Percentiles rank a stretch among this genome's conserved stretches.
Evolutionary conservation across 345 rosid species (phyloP).

Genomic region (Citrus cavaleriei): DNA sequence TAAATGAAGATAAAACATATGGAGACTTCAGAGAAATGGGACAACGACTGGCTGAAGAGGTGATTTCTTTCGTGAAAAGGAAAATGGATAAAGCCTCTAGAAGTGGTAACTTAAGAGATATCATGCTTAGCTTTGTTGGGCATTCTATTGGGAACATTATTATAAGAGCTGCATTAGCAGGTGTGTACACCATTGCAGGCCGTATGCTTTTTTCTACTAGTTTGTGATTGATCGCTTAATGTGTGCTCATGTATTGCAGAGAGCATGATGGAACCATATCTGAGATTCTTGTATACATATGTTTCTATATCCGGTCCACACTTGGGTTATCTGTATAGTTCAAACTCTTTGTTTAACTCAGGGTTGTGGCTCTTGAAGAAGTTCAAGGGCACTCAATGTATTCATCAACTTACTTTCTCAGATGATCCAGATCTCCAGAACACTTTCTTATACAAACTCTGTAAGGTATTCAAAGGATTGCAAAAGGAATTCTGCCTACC

Average conservation of each 20-base stretch:
- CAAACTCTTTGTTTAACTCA: slow-evolving; percentile 90
- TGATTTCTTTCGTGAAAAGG: slow-evolving; percentile 67
- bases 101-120: slow-evolving; percentile 55
- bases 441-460: slow-evolving; percentile 83
- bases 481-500: not conserved
- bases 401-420: slow-evolving; percentile 96
- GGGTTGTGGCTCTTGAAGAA: slow-evolving; percentile 95
- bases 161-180: slow-evolving; percentile 81
- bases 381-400: slow-evolving; percentile 81
- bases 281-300: slow-evolving; percentile 64
- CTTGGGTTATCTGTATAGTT: slow-evolving; percentile 89
- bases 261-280: slow-evolving; percentile 82
- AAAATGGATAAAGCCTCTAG: slow-evolving; percentile 72
- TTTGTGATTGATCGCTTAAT: slow-evolving; percentile 2
- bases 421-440: slow-evolving; percentile 80
- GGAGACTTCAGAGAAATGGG: slow-evolving; percentile 99
- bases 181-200: slow-evolving; percentile 32
- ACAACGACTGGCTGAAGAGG: slow-evolving; percentile 82
- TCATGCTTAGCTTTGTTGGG: slow-evolving; percentile 94
- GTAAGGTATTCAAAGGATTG: slow-evolving; percentile 49
- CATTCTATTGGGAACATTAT: slow-evolving; percentile 96
- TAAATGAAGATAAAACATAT: slow-evolving; percentile 83
- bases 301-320: slow-evolving; percentile 92
- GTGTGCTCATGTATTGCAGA: slow-evolving; percentile 43
- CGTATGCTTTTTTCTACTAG: not conserved